Base-by-base conservation (phyloP, 2,329 filamentous ascomycete genomes). In the Hansfordia pulvinata region DNA sequence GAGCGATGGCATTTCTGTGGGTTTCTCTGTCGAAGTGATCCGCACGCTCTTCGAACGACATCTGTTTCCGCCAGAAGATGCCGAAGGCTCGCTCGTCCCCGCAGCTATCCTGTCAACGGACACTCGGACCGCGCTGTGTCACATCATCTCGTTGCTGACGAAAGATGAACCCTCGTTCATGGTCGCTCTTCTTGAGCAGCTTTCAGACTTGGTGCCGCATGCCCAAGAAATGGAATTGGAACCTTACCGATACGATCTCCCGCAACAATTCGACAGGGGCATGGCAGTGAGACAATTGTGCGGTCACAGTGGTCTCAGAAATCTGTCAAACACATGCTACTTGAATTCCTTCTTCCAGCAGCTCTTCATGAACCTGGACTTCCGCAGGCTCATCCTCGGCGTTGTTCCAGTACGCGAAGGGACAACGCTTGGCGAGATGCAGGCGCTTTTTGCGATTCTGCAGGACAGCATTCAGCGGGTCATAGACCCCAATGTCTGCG, bases 311-410 rank as follows among this genome's bases (percentile, higher is more conserved):
- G 90, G 90, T 2, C 54, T 98, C n/a, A 69, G 69, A 30, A 98
- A 98, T 42, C 65, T 94, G 10, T 90, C 84, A 8, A 93, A 94
- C 46, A 96, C 92, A 1, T 98, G 90, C 53, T 98, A 98, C 47
- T 68, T 96, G 46, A 98, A 98, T 48, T 96, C 90, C 1, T 60
- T 98, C 1, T 66, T 96, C 33, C 88, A 85, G 0, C 90, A 98
- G 46, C 69, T 98, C 1, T 98, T 88, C 58, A 96, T 94, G 84
- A 96, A 98, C 45, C 56, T 81, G 10, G 66, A 73, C 6, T 96
- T 98, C 43, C 76, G 90, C 11, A 65, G 70, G 10, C 93, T 96
- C 49, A 80, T 98, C 39, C 62, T 96, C n/a, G n/a, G n/a, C n/a
- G n/a, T n/a, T n/a, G n/a, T n/a, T n/a, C n/a, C n/a, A n/a, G n/a